phyloP scores from a whole-genome alignment of 2,329 filamentous ascomycete genomes.

The Diaporthe sp. region DNA sequence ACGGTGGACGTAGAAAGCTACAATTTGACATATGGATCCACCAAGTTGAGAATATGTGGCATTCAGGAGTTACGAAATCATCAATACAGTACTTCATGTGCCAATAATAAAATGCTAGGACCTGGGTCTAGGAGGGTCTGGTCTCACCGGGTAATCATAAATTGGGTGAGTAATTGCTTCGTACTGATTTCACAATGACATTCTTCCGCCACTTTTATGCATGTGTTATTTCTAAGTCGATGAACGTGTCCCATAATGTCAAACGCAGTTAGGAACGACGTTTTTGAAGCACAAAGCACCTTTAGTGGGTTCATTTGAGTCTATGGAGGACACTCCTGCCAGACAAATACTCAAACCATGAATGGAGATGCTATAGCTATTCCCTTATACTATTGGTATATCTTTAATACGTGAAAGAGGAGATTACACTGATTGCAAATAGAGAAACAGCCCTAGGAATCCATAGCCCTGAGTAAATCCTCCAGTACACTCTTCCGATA shows the following conservation, averaged over 20 bases:
- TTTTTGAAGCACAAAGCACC: neutral
- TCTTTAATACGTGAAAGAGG: neutral
- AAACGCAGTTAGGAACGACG: too few relatives aligned
- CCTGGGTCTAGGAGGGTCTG: neutral
- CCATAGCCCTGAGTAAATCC: constrained; percentile 19
- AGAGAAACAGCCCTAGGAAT: neutral
- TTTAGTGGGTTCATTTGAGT: neutral
- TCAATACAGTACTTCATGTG: neutral
- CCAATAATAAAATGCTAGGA: too few relatives aligned
- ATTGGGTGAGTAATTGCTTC: neutral
- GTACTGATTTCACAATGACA: neutral
- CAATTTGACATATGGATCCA: too few relatives aligned
- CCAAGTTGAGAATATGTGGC: neutral
- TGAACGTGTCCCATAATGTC: neutral
- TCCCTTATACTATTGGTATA: too few relatives aligned
- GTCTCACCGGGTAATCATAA: too few relatives aligned
- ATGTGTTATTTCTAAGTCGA: neutral
- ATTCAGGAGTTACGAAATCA: too few relatives aligned
- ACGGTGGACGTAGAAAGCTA: neutral
- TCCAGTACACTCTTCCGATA: neutral
- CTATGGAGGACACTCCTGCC: neutral
- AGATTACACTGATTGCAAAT: neutral
- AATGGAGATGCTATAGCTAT: neutral
- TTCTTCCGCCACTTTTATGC: too few relatives aligned
- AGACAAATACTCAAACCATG: neutral